phyloP scores from a whole-genome alignment of 495 filamentous ascomycete genomes.

The Aspergillus hancockii region DNA sequence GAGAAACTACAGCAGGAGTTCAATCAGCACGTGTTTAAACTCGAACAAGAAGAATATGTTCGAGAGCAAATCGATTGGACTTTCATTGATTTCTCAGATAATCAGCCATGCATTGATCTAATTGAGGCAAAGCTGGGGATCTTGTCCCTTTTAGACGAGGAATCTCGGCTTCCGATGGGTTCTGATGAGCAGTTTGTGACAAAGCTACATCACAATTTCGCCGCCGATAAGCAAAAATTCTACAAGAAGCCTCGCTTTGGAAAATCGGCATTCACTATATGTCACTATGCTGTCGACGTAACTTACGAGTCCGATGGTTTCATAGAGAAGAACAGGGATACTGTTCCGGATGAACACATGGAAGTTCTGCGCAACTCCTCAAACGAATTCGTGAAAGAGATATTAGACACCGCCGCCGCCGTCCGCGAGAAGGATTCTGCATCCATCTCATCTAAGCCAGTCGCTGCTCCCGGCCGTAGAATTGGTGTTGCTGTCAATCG shows the following conservation, averaged over 20 bases:
- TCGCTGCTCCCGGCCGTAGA: slow-evolving; percentile 69
- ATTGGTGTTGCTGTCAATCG: slow-evolving; percentile 89
- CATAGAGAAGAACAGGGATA: slow-evolving; percentile 99
- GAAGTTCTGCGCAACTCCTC: slow-evolving; percentile 82
- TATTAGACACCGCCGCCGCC: slow-evolving; percentile 79
- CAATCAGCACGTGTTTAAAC: slow-evolving; percentile 99
- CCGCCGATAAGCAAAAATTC: slow-evolving; percentile 87
- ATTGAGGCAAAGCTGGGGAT: slow-evolving; percentile 97
- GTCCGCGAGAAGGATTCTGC: slow-evolving; percentile 89
- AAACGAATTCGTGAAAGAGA: slow-evolving; percentile 81
- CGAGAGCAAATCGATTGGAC: slow-evolving; percentile 98
- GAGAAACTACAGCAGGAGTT: slow-evolving; percentile 99
- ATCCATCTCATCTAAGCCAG: slow-evolving; percentile 68
- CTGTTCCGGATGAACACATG: slow-evolving; percentile 97
- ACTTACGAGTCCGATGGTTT: slow-evolving; percentile 99
- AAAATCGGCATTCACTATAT: slow-evolving; percentile 96
- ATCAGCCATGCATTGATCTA: slow-evolving; percentile 98
- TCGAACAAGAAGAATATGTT: slow-evolving; percentile 98
- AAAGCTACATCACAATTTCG: slow-evolving; percentile 95
- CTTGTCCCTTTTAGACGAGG: slow-evolving; percentile 89
- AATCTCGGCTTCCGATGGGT: slow-evolving; percentile 94
- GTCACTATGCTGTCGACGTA: slow-evolving; percentile 97
- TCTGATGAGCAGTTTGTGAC: slow-evolving; percentile 97
- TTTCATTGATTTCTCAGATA: slow-evolving; percentile 99
- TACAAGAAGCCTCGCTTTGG: slow-evolving; percentile 99